A percentile compares a stretch with the other conserved stretches of the same genome.
Conservation (phyloP, 176 grass and related monocot genomes). For the sorghum (Sorghum bicolor) region Sorghum_bicolor_NCBIv3 NC_012870.2:14732501-14733000, state of each 20-base stretch:
- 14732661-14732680: constrained; percentile 8
- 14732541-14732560: neutral
- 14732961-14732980: neutral
- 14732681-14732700: constrained; percentile 23
- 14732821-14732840: neutral
- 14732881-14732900: constrained; percentile 33
- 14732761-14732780: neutral
- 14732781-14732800: neutral
- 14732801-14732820: neutral
- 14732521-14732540: neutral
- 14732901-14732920: constrained; percentile 88
- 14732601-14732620: constrained; percentile 26
- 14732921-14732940: neutral
- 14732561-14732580: neutral
- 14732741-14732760: constrained; percentile 18
- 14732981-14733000: neutral
- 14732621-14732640: neutral
- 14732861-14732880: neutral
- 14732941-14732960: neutral
- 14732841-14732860: neutral
- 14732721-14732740: neutral
- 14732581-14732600: constrained; percentile 1
- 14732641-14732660: constrained; percentile 7
- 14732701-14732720: neutral
- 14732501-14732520: neutral